Evolutionary conservation across 2,329 filamentous ascomycete genomes (phyloP).

Genomic region (Cytospora paraplurivora): DNA sequence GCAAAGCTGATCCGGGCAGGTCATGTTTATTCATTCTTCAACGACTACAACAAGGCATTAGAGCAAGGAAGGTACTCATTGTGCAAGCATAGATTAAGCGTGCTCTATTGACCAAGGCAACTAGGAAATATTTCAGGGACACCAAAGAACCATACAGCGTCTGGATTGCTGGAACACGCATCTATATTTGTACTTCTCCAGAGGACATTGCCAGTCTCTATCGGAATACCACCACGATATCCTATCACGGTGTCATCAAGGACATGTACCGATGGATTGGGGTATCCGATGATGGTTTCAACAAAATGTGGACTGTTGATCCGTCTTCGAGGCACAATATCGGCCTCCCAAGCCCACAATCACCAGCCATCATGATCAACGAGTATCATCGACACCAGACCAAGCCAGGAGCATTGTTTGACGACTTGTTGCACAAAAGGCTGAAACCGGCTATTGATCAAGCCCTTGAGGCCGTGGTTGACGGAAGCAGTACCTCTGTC

Average conservation of each 20-base stretch:
- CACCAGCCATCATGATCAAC: not conserved
- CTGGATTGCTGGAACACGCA: conserved; percentile 1
- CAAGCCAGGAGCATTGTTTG: conserved; percentile 3
- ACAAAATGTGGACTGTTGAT: not conserved
- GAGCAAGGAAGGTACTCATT: conserved; percentile 1
- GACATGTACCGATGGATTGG: conserved; percentile 5
- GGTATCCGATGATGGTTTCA: not conserved
- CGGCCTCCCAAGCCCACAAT: conserved; percentile 1
- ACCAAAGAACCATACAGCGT: conserved; percentile 7
- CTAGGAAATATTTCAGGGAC: conserved; percentile 6
- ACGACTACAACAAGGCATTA: conserved; percentile 1
- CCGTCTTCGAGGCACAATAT: not conserved
- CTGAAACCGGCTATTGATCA: conserved; percentile 6
- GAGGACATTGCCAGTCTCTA: conserved; percentile 9
- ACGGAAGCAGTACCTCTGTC: conserved; percentile 1
- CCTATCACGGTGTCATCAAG: conserved; percentile 3
- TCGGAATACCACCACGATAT: conserved; percentile 9
- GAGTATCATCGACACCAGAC: conserved; percentile 5
- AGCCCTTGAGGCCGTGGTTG: not conserved
- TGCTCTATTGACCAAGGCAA: not conserved
- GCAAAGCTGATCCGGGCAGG: not conserved
- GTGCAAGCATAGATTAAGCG: not conserved
- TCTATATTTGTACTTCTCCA: conserved; percentile 8
- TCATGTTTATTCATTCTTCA: conserved; percentile 8
- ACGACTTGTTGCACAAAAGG: conserved; percentile 2